phyloP scores from a whole-genome alignment of 176 grass and related monocot species.

The Oryza punctata region DNA sequence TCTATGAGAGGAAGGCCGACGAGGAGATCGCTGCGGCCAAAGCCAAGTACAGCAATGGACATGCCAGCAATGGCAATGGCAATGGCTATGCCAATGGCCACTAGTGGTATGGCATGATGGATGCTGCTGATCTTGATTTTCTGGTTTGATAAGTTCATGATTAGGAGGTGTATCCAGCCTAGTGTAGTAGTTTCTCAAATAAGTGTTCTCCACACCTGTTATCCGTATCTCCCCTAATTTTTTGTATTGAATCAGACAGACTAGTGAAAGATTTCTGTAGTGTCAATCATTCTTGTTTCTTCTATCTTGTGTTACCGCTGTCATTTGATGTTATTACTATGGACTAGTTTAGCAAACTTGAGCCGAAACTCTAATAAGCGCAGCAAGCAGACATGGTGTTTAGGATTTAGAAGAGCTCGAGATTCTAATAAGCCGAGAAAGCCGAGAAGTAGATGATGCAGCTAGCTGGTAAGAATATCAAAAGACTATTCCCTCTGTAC shows the following conservation, averaged over 20 bases:
- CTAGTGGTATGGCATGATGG: not conserved
- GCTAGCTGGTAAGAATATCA: too few relatives aligned
- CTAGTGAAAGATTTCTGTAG: not conserved
- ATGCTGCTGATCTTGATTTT: slow-evolving; percentile 1
- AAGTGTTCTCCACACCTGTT: slow-evolving; percentile 22
- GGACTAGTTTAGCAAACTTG: not conserved
- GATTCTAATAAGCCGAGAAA: too few relatives aligned
- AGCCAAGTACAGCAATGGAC: slow-evolving; percentile 36
- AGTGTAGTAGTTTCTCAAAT: slow-evolving; percentile 22
- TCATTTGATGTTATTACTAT: not conserved
- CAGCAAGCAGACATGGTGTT: not conserved
- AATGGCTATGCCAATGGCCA: slow-evolving; percentile 38
- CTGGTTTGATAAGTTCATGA: not conserved
- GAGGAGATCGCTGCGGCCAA: slow-evolving; percentile 2
- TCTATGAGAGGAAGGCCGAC: slow-evolving; percentile 58
- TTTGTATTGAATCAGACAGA: slow-evolving; percentile 27
- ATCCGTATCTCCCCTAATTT: slow-evolving; percentile 5
- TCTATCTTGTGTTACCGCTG: not conserved
- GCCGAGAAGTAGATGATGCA: too few relatives aligned
- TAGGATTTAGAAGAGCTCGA: too few relatives aligned
- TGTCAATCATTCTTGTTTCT: not conserved
- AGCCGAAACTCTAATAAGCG: not conserved
- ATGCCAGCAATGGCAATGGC: not conserved
- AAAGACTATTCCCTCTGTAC: too few relatives aligned
- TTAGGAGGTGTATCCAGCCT: slow-evolving; percentile 24